Evolutionary conservation across 179 eudicot genomes (phyloP), one percentile per base, ranked within the genome.

Genomic region (Spergularia azorica): DNA sequence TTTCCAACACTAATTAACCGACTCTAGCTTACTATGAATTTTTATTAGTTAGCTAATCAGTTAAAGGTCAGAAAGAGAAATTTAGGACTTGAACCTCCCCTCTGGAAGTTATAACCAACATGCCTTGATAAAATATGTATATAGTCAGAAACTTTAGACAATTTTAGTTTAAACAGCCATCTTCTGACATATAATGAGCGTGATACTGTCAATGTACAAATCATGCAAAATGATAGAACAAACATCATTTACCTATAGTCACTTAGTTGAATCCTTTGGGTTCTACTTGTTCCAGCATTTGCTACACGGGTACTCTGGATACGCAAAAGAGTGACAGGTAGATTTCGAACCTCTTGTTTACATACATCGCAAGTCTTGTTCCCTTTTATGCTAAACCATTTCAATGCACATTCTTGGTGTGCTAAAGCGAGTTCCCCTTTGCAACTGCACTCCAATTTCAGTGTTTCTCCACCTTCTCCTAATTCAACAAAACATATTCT

Each of bases 371-470:
- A 93, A 7, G 70, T 90, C 84, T 87, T 93, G 88, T 89, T 91
- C 63, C 98, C 98, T 84, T 91, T 91, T 70, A 93, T 90, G 83
- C 90, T 87, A 79, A 93, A 93, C 98, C 98, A 93, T 85, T 90
- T 93, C 48, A 93, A 56, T 0, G 98, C 98, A 82, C 98, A 93
- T 58, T 89, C 95, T 85, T 89, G 72, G 80, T 93, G 98, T 59
- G 96, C 98, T 82, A 93, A 81, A 76, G 94, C 91, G 77, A 93
- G 97, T 65, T 91, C 98, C 12, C 98, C 98, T 85, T 91, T 93
- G 83, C 98, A 93, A 78, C 89, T 88, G 69, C 98, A 93, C 72
- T 93, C 98, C 91, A 93, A 76, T 80, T 93, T 93, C 32, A 93
- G 90, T 15, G 98, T 88, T 77, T 93, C 97, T 13, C 92, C 90